Evolutionary conservation across 169 alveolate genomes (phyloP).

Genomic region (Amoebophrya sp.): DNA sequence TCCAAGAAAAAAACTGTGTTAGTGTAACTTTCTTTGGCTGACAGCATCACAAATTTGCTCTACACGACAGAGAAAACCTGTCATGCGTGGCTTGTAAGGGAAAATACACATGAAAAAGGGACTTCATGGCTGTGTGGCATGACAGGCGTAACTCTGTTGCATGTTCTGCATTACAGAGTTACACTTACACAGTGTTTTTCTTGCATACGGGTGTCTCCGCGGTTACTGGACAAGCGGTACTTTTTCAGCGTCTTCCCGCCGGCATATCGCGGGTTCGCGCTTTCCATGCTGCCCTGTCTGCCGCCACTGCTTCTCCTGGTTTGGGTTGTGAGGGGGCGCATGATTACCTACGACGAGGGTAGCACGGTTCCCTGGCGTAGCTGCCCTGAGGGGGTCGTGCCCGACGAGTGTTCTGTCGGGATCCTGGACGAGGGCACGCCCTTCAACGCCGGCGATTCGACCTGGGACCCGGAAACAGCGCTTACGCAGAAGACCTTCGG

Average conservation of each 20-base stretch:
- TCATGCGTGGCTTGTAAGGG: too few relatives aligned
- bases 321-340: neutral
- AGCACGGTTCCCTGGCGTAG: neutral
- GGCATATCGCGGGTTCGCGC: neutral
- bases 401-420: slow-evolving; percentile 10
- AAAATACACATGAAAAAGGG: too few relatives aligned
- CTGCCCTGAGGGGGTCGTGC: slow-evolving; percentile 18
- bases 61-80: too few relatives aligned
- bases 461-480: neutral
- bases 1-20: too few relatives aligned
- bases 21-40: too few relatives aligned
- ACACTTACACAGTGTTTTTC: too few relatives aligned
- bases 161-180: too few relatives aligned
- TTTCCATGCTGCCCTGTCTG: neutral
- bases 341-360: neutral
- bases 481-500: neutral
- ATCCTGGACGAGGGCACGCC: neutral
- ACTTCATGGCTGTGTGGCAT: too few relatives aligned
- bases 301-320: slow-evolving; percentile 20
- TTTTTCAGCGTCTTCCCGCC: neutral
- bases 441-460: neutral
- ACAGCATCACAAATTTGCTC: too few relatives aligned
- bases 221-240: slow-evolving; percentile 13
- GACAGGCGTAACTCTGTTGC: too few relatives aligned
- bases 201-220: too few relatives aligned